phyloP scores from a whole-genome alignment of 352 stramenopile species.

The Pythium sukuiense region DNA sequence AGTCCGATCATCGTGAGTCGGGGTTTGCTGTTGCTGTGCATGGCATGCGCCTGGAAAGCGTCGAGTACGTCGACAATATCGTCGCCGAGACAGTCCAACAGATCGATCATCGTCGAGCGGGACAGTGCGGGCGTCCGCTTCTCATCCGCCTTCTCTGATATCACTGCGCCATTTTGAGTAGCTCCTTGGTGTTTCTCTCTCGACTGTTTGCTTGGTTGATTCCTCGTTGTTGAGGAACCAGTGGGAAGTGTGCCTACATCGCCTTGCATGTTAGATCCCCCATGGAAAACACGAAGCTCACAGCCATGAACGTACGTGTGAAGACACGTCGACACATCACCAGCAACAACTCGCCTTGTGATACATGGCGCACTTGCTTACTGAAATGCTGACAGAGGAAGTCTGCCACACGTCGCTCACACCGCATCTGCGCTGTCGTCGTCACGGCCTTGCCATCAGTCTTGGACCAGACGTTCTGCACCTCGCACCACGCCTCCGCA shows the following conservation, averaged over 20 bases:
- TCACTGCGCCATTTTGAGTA: not conserved
- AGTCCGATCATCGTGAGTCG: constrained; percentile 52
- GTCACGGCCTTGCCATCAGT: not conserved
- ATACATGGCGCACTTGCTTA: constrained; percentile 40
- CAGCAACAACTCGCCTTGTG: constrained; percentile 49
- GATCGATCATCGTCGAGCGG: constrained; percentile 43
- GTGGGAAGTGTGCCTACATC: not conserved
- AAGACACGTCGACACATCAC: constrained; percentile 45
- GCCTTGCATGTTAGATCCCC: too few relatives aligned
- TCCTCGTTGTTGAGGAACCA: not conserved
- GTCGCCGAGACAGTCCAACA: constrained; percentile 67
- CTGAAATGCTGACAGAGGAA: constrained; percentile 69
- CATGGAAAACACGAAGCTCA: not conserved
- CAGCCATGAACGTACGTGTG: constrained; percentile 15
- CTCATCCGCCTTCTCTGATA: not conserved
- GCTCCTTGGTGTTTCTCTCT: not conserved
- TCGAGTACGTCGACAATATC: constrained; percentile 58
- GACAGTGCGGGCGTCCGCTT: constrained; percentile 6
- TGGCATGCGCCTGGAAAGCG: constrained; percentile 44
- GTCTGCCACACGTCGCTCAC: constrained; percentile 43
- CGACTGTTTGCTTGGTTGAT: not conserved
- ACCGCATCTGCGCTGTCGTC: constrained; percentile 38
- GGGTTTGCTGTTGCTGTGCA: constrained; percentile 21
- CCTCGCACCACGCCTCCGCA: constrained; percentile 48
- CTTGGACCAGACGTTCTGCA: constrained; percentile 34